Percentiles rank a stretch among this genome's conserved stretches.
These are phyloP conservation scores for Jacaranda mimosifolia DNA, from an alignment of 257 asterid species.

Conservation along the genomic window DNA sequence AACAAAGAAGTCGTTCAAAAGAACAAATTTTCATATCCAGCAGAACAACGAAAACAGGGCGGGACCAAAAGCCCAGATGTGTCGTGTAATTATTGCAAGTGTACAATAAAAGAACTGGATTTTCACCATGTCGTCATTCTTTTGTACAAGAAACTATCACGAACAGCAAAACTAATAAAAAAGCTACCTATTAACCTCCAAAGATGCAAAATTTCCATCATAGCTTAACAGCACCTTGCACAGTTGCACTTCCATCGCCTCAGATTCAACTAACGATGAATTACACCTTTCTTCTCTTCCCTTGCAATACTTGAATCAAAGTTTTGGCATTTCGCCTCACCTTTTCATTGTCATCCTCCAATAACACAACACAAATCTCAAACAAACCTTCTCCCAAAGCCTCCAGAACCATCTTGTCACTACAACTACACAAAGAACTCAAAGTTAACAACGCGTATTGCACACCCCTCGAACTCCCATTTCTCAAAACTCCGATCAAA, in stretches of 20 bases:
- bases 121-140: conserved; percentile 38
- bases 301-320: conserved; percentile 63
- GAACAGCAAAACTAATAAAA: conserved; percentile 27
- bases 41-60: conserved; percentile 30
- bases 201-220: conserved; percentile 37
- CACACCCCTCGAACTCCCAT: conserved; percentile 66
- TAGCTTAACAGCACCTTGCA: not conserved
- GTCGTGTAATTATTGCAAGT: conserved; percentile 40
- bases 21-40: conserved; percentile 22
- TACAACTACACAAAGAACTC: conserved; percentile 51
- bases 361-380: not conserved
- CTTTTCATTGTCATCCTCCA: conserved; percentile 71
- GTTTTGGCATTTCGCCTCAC: conserved; percentile 18
- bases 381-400: too few species aligned
- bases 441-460: conserved; percentile 59
- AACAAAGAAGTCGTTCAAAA: conserved; percentile 22
- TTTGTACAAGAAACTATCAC: conserved; percentile 58
- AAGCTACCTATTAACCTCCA: conserved; percentile 42
- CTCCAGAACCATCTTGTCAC: conserved; percentile 45
- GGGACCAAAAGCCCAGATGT: conserved; percentile 24
- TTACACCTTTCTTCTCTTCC: conserved; percentile 49
- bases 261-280: conserved; percentile 28
- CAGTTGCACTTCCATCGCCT: not conserved
- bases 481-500: conserved; percentile 45
- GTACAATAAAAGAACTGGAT: conserved; percentile 52